phyloP scores from a whole-genome alignment of 305 asterid species.

The Caryopteris hybrid region DNA sequence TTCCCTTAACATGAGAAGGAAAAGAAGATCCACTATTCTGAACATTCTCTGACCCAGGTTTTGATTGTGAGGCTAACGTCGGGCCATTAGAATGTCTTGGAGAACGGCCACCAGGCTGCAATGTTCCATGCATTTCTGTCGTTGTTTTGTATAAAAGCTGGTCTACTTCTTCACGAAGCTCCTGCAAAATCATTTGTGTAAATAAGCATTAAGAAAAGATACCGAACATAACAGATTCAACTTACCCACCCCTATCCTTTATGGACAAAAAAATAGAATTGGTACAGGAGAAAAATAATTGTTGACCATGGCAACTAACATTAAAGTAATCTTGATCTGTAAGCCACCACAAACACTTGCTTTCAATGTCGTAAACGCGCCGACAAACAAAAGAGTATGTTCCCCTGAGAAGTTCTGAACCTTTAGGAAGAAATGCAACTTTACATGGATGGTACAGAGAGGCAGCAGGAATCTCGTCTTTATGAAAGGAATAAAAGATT shows the following conservation, averaged over 20 bases:
- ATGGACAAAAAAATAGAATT: background rate
- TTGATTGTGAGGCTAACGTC: conserved; percentile 52
- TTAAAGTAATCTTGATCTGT: conserved; percentile 78
- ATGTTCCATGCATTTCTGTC: conserved; percentile 66
- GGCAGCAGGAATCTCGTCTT: conserved; percentile 78
- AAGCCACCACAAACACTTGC: conserved; percentile 84
- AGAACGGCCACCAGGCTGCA: conserved; percentile 75
- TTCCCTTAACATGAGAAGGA: conserved; percentile 70
- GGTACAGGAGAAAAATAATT: no score
- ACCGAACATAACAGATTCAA: background rate
- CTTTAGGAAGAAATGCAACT: conserved; percentile 96
- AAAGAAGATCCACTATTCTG: conserved; percentile 52
- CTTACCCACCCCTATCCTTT: background rate
- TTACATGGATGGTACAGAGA: conserved; percentile 95
- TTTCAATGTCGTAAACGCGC: conserved; percentile 73
- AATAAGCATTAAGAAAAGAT: background rate
- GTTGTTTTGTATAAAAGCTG: conserved; percentile 52
- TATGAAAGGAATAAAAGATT: conserved; percentile 48
- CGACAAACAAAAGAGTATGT: conserved; percentile 83
- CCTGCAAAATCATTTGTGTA: conserved; percentile 42
- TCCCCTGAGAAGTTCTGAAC: conserved; percentile 78
- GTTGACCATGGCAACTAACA: conserved; percentile 45
- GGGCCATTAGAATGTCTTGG: conserved; percentile 69
- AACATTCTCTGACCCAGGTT: conserved; percentile 49
- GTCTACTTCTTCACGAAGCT: conserved; percentile 68